Evolutionary conservation across 2,329 filamentous ascomycete species (phyloP).

Genomic region (Fusarium sterilihyphosum): DNA sequence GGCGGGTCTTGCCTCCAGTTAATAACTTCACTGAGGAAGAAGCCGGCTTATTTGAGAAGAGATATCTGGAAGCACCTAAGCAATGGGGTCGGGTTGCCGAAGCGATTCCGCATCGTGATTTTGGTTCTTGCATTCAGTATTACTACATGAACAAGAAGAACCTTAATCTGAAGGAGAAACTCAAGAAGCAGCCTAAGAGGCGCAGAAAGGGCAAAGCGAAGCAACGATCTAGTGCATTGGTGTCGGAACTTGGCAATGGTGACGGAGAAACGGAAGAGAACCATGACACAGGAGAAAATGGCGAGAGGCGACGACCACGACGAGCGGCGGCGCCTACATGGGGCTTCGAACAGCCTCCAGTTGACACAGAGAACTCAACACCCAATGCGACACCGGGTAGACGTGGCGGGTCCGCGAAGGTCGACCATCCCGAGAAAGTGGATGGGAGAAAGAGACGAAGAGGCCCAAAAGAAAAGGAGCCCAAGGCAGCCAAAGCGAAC

Average conservation of each 20-base stretch:
- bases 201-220: conserved; percentile 68
- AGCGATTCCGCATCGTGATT: conserved; percentile 72
- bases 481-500: conserved; percentile 52
- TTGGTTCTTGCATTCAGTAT: conserved; percentile 84
- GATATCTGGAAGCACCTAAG: conserved; percentile 80
- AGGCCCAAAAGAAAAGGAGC: conserved; percentile 53
- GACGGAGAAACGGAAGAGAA: conserved; percentile 67
- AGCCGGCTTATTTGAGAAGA: conserved; percentile 74
- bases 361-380: conserved; percentile 69
- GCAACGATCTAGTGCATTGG: conserved; percentile 70
- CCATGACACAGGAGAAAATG: conserved; percentile 67
- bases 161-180: conserved; percentile 79
- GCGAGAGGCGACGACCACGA: conserved; percentile 68
- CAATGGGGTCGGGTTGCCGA: conserved; percentile 84
- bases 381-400: conserved; percentile 67
- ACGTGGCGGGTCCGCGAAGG: conserved; percentile 57
- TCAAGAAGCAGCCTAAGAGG: conserved; percentile 70
- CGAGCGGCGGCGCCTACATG: conserved; percentile 77
- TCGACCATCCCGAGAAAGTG: conserved; percentile 58
- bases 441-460: conserved; percentile 54
- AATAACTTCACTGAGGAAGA: conserved; percentile 82
- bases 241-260: conserved; percentile 71
- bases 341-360: conserved; percentile 67
- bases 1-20: conserved; percentile 76
- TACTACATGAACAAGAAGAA: conserved; percentile 85